These are phyloP conservation scores for Chrysoporthe austroafricana DNA, from an alignment of 2,329 filamentous ascomycete species.

Conservation along the genomic window DNA sequence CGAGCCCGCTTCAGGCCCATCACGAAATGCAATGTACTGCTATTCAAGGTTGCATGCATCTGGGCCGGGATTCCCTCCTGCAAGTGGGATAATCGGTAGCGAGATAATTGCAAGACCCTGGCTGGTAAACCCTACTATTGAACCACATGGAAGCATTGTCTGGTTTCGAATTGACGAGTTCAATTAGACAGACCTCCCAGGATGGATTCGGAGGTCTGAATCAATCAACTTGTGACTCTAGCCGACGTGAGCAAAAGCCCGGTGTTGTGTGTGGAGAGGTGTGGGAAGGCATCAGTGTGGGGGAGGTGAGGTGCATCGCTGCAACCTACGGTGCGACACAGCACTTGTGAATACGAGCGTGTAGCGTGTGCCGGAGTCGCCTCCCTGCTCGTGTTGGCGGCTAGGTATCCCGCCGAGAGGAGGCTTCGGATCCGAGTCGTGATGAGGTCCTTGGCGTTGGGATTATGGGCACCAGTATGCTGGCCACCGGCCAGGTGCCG, in stretches of 20 bases:
- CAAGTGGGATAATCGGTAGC: neutral
- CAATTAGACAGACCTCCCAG: neutral
- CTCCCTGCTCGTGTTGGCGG: constrained; percentile 21
- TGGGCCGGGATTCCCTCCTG: neutral
- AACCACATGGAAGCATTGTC: neutral
- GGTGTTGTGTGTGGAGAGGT: neutral
- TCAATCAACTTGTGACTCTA: neutral
- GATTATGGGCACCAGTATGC: neutral
- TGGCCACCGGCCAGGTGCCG: no score
- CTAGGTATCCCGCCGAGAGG: neutral
- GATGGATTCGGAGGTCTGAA: neutral
- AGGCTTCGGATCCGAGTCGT: neutral
- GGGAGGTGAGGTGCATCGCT: neutral
- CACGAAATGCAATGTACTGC: neutral
- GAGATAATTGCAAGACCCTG: neutral
- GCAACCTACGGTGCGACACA: constrained; percentile 15
- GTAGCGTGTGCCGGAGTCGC: constrained; percentile 14
- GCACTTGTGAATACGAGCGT: constrained; percentile 22
- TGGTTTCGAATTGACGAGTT: constrained; percentile 10
- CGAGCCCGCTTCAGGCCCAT: neutral
- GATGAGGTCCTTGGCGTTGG: neutral
- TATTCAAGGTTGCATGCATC: constrained; percentile 8
- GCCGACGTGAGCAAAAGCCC: neutral
- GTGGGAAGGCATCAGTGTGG: neutral
- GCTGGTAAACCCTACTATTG: neutral